Evolutionary conservation across 768 basidiomycete genomes (phyloP).

Genomic region (Russula earlei): DNA sequence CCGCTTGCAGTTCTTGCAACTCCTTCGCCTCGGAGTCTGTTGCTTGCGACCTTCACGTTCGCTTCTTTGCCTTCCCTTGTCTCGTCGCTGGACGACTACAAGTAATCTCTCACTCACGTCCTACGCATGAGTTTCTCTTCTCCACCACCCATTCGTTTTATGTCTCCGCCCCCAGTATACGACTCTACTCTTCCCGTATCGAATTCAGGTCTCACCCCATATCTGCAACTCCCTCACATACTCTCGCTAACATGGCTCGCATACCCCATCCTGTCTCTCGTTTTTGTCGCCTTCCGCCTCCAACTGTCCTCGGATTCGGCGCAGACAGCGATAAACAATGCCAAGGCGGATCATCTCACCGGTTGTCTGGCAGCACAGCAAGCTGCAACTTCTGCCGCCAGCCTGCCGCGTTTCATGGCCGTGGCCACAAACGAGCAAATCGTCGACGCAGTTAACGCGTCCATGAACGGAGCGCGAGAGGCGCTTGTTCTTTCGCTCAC

Average conservation of each 20-base stretch:
- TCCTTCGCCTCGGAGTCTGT: constrained; percentile 6
- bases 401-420: constrained; percentile 84
- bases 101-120: background rate
- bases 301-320: constrained; percentile 63
- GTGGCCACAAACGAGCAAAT: constrained; percentile 75
- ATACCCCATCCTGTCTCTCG: constrained; percentile 79
- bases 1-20: background rate
- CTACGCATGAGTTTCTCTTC: constrained; percentile 25
- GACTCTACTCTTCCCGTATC: constrained; percentile 31
- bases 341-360: constrained; percentile 67
- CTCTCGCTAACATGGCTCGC: constrained; percentile 87
- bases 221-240: constrained; percentile 73
- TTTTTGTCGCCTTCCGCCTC: constrained; percentile 81
- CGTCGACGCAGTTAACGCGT: constrained; percentile 67
- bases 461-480: constrained; percentile 65
- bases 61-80: background rate
- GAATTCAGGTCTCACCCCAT: constrained; percentile 52
- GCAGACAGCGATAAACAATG: constrained; percentile 53
- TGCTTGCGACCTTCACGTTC: constrained; percentile 6
- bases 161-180: constrained; percentile 47
- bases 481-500: constrained; percentile 69
- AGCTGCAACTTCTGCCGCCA: constrained; percentile 73
- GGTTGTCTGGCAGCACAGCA: constrained; percentile 80
- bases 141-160: constrained; percentile 22
- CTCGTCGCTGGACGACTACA: constrained; percentile 20